These are phyloP conservation scores for barley (Hordeum vulgare) DNA, from an alignment of 176 grass and related monocot genomes.

Conservation along the genomic window MorexV3_pseudomolecules_assembly NC_058524.1:385403352-385403851, in stretches of 20 bases:
- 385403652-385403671: background rate
- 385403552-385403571: slow-evolving; percentile 3
- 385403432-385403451: slow-evolving; percentile 12
- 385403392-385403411: background rate
- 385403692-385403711: background rate
- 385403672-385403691: background rate
- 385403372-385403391: background rate
- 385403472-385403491: background rate
- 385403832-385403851: slow-evolving; percentile 48
- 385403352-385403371: background rate
- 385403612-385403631: slow-evolving; percentile 11
- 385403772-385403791: background rate
- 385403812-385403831: slow-evolving; percentile 62
- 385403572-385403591: slow-evolving; percentile 4
- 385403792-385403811: slow-evolving; percentile 39
- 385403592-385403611: slow-evolving; percentile 9
- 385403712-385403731: background rate
- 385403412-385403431: background rate
- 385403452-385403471: background rate
- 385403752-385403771: background rate
- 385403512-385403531: slow-evolving; percentile 21
- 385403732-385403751: background rate
- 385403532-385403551: slow-evolving; percentile 27
- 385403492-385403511: background rate
- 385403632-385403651: background rate